Evolutionary conservation across 2,329 filamentous ascomycete genomes (phyloP), one percentile per base, ranked within the genome.

Genomic region (Zelopaecilomyces penicillatus): DNA sequence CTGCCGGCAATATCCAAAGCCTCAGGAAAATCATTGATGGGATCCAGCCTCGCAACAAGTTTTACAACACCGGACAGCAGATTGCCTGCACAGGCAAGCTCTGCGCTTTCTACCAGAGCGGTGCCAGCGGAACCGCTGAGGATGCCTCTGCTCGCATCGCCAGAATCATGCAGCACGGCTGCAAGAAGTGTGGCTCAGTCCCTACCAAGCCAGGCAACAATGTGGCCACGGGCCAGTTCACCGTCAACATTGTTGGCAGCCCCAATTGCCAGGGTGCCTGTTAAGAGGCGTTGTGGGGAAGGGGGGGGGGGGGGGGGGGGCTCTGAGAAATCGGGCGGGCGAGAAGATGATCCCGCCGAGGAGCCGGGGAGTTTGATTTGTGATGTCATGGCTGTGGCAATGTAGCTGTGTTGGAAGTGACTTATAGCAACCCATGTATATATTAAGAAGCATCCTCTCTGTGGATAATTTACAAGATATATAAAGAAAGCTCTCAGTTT

Each of bases 11-110:
- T 12, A 45, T 50, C 19, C 40, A 42, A 6, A 45, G 34, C 30
- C 32, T 52, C 36, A 44, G 46, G 19, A 37, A 38, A 28, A 47
- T 51, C 28, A 44, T 51, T 30, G 44, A 51, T 34, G 39, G 39
- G 37, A 51, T 51, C 30, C 28, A 33, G 12, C 42, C 43, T 19
- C 43, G 46, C 37, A 39, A 42, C 42, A 44, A 44, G n/a, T 30
- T 39, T 19, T 51, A 51, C 47, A 42, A 41, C 39, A 45, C 49
- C 4, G 49, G 46, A 27, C 39, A 38, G 37, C 37, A 38, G 12
- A 12, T 38, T 10, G 37, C 37, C 37, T 38, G 37, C 37, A 49
- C 47, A 11, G 47, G 47, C 34, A 40, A 38, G 5, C 40, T 49
- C 30, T 49, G 47, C 12, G 43, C 43, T 2, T 49, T 49, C 28